Evolutionary conservation across 805 yeast genomes (phyloP).

Genomic region (Kodamaea fukazawae): DNA sequence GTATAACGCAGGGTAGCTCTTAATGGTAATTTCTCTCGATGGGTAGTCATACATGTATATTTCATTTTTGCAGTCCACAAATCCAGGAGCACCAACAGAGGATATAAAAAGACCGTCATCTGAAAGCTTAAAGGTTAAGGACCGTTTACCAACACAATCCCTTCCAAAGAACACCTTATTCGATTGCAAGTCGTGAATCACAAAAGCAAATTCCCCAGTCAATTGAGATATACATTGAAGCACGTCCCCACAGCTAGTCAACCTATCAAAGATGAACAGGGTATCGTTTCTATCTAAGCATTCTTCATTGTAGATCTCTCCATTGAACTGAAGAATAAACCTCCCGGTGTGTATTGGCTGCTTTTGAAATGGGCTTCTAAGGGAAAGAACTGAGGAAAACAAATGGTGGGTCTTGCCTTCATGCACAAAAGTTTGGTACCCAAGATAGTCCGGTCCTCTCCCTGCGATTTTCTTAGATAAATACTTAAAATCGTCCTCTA

Average conservation of each 20-base stretch:
- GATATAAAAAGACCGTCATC: constrained; percentile 40
- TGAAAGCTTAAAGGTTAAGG: constrained; percentile 50
- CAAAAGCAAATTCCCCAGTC: constrained; percentile 83
- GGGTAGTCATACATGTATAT: constrained; percentile 40
- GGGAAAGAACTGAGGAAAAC: constrained; percentile 73
- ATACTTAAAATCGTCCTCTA: not conserved
- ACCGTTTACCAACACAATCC: constrained; percentile 78
- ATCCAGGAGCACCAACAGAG: constrained; percentile 29
- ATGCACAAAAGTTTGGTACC: constrained; percentile 14
- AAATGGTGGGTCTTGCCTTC: constrained; percentile 25
- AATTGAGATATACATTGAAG: constrained; percentile 41
- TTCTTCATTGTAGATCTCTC: constrained; percentile 74
- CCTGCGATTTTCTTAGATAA: constrained; percentile 9
- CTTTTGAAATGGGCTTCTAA: constrained; percentile 71
- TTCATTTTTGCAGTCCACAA: constrained; percentile 54
- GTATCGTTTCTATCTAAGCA: constrained; percentile 63
- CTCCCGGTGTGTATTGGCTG: constrained; percentile 58
- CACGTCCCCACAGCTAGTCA: constrained; percentile 36
- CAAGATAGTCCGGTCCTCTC: constrained; percentile 63
- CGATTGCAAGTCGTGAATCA: constrained; percentile 43
- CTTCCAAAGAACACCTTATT: constrained; percentile 69
- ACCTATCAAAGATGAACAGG: constrained; percentile 40
- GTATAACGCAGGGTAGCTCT: constrained; percentile 2
- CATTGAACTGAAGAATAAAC: constrained; percentile 72
- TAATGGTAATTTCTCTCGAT: not conserved